Conservation (phyloP, 371 early-diverging fungal genomes). For the Rhizopus sp. region DNA sequence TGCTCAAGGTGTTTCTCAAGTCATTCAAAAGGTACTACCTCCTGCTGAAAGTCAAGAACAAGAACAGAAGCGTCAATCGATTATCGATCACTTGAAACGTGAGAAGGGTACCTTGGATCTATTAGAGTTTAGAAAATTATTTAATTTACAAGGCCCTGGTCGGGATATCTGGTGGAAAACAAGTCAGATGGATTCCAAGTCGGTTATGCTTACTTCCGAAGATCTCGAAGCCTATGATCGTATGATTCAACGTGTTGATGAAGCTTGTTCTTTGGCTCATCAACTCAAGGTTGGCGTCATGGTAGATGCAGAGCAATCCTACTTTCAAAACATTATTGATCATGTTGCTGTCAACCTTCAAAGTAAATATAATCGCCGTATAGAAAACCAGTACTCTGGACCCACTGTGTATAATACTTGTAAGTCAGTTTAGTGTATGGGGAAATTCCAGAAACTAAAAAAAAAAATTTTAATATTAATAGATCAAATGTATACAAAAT, state of each 20-base stretch:
- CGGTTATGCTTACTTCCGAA: slow-evolving; percentile 27
- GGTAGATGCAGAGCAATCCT: slow-evolving; percentile 94
- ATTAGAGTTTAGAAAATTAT: slow-evolving; percentile 35
- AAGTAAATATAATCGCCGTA: slow-evolving; percentile 62
- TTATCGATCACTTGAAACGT: slow-evolving; percentile 18
- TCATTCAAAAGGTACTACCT: slow-evolving; percentile 30
- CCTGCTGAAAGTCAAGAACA: slow-evolving; percentile 25
- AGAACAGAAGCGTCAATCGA: slow-evolving; percentile 15
- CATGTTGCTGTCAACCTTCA: slow-evolving; percentile 73
- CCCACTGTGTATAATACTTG: slow-evolving; percentile 89
- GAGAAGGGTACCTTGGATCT: slow-evolving; percentile 26
- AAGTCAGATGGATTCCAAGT: slow-evolving; percentile 4
- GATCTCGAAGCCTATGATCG: slow-evolving; percentile 78
- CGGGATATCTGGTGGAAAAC: slow-evolving; percentile 44
- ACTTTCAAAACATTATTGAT: slow-evolving; percentile 94
- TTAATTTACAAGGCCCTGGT: slow-evolving; percentile 37
- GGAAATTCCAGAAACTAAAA: not conserved
- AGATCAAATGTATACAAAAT: slow-evolving; percentile 93
- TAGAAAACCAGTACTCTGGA: slow-evolving; percentile 29
- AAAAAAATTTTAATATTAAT: not conserved
- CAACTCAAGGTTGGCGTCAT: slow-evolving; percentile 73
- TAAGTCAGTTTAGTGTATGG: slow-evolving; percentile 19
- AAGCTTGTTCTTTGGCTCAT: slow-evolving; percentile 65
- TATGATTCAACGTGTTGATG: slow-evolving; percentile 65
- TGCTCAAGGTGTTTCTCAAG: slow-evolving; percentile 26